Evolutionary conservation across 164 flowering plant species (phyloP).

Genomic region (Sextonia rubra): DNA sequence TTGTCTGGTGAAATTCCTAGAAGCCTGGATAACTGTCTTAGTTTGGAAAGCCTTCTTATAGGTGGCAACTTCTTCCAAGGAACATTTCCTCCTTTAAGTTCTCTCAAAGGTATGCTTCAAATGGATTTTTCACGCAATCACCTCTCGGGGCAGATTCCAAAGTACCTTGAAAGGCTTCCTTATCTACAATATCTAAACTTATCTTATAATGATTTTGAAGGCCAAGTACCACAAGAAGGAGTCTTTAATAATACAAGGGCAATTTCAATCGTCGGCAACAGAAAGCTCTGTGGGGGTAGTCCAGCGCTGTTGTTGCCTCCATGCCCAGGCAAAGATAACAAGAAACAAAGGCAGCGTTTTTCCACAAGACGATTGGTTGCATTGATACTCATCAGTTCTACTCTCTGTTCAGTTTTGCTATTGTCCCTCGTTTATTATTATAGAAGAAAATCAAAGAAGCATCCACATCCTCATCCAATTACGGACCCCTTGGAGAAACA

Average conservation of each 20-base stretch:
- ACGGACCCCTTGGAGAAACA: neutral
- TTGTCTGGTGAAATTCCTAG: neutral
- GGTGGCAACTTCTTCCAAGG: neutral
- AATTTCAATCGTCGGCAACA: neutral
- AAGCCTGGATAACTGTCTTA: neutral
- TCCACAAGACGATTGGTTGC: neutral
- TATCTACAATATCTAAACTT: neutral
- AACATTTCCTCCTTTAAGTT: neutral
- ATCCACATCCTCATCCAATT: neutral
- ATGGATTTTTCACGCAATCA: neutral
- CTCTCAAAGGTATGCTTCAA: neutral
- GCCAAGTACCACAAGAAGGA: neutral
- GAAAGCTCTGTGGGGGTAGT: neutral
- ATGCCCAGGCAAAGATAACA: neutral
- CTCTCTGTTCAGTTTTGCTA: neutral
- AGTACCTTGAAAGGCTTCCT: neutral
- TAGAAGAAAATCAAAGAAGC: neutral
- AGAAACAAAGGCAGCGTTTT: neutral
- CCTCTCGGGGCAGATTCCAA: neutral
- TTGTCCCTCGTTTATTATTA: neutral
- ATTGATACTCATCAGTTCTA: neutral
- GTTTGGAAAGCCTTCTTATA: neutral
- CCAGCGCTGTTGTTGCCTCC: neutral
- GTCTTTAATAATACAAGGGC: neutral
- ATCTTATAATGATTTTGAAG: neutral